A percentile compares a stretch with the other conserved stretches of the same genome.
phyloP scores from a whole-genome alignment of 768 basidiomycete genomes.

The Heimioporus sp. region DNA sequence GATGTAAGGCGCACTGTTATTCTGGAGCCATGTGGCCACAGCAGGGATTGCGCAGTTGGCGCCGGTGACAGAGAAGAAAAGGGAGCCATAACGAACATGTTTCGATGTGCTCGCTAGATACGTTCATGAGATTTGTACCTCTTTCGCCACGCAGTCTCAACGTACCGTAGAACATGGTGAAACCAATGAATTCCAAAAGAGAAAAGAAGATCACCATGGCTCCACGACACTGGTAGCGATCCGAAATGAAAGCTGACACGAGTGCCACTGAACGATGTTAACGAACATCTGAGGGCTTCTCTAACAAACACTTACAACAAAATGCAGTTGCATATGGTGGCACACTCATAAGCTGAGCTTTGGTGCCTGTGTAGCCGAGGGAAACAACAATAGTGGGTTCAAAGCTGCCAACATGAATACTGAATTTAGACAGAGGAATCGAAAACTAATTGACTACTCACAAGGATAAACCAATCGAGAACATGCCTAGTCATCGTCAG shows the following conservation, averaged over 20 bases:
- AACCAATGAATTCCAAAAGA: conserved; percentile 46
- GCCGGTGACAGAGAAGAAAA: conserved; percentile 56
- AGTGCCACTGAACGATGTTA: conserved; percentile 32
- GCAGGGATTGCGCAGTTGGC: too few species aligned
- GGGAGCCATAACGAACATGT: conserved; percentile 49
- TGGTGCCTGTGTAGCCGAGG: conserved; percentile 52
- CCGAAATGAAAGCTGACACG: conserved; percentile 49
- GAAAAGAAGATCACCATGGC: conserved; percentile 43
- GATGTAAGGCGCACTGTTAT: too few species aligned
- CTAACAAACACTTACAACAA: conserved; percentile 34
- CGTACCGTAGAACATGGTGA: conserved; percentile 51
- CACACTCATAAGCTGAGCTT: too few species aligned
- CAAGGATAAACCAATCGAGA: conserved; percentile 20
- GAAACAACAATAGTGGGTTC: conserved; percentile 67
- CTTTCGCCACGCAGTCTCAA: too few species aligned
- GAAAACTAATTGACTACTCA: conserved; percentile 8
- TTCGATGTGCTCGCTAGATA: conserved; percentile 38
- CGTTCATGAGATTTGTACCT: too few species aligned
- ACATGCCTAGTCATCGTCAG: conserved; percentile 17
- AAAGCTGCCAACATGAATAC: conserved; percentile 49
- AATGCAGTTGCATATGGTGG: conserved; percentile 56
- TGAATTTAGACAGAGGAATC: conserved; percentile 22
- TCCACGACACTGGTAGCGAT: conserved; percentile 52
- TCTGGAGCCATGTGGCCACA: too few species aligned
- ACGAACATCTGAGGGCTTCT: background rate